Evolutionary conservation across 192 early-diverging fungal species (phyloP), one percentile per base, ranked within the genome.

Genomic region (Podochytrium sp.): DNA sequence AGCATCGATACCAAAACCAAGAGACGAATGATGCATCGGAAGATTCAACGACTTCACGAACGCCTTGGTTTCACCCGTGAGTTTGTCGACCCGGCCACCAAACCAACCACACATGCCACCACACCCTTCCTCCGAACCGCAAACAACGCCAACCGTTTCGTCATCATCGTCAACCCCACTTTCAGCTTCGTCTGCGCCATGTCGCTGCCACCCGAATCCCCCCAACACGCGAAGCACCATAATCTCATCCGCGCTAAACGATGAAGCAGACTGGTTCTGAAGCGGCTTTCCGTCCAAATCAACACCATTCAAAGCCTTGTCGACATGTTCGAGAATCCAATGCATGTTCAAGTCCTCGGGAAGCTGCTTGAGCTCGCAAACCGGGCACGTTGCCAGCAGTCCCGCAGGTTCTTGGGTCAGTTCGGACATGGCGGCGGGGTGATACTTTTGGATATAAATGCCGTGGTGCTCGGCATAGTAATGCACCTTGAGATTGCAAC

Each of bases 381-480:
- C 51, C 12, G 66, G 66, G 34, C 66, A 69, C 10, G 43, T 33
- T 6, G 30, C 40, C 6, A 33, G 18, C 30, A 30, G 6, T 37
- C 20, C 7, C 7, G 7, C 25, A 25, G 25, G 7, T 4, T 29
- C 16, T 18, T 56, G n/a, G 10, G 20, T 23, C 4, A 34, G 14
- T 27, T 51, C 32, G 7, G 18, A 34, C 29, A 69, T 55, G 27
- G 35, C 1, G 14, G 30, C n/a, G 10, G 50, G 51, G 40, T 69
- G 66, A 40, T 55, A 69, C 29, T 69, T 69, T 29, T 69, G 50
- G 29, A 69, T 69, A 30, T 69, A 69, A 38, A 69, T 27, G 30
- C 55, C 66, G 35, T 69, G 53, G 23, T 69, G 66, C 7, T 47
- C 66, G 35, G 66, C 66, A 41, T 69, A 69, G 35, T 69, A 69